Evolutionary conservation across 1,139 yeast genomes (phyloP).

Genomic region (Yamadazyma dendronema): DNA sequence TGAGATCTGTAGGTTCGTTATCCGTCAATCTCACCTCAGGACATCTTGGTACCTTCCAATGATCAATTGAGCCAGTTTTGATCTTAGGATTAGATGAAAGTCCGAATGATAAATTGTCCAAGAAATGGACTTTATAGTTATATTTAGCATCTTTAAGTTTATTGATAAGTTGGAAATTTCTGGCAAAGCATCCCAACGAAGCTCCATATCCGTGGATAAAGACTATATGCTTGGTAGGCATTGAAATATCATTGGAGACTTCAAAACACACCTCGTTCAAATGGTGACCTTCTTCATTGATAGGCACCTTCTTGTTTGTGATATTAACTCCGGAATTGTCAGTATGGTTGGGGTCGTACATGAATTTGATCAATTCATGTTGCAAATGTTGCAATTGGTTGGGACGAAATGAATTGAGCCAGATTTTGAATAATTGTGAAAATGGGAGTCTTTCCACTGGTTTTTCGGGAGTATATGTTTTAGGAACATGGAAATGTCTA

Average conservation of each 20-base stretch:
- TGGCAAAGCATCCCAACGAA: constrained; percentile 78
- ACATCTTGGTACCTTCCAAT: constrained; percentile 24
- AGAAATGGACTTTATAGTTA: constrained; percentile 59
- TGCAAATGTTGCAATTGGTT: constrained; percentile 31
- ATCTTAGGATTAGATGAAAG: constrained; percentile 63
- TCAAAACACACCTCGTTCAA: constrained; percentile 40
- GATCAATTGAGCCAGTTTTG: constrained; percentile 15
- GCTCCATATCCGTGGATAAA: constrained; percentile 93
- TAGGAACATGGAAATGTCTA: constrained; percentile 4
- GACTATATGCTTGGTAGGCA: constrained; percentile 47
- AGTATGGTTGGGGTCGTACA: constrained; percentile 25
- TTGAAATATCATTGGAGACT: constrained; percentile 21
- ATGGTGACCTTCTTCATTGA: constrained; percentile 28
- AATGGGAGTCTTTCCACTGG: constrained; percentile 9
- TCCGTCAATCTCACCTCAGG: constrained; percentile 34
- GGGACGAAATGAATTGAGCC: constrained; percentile 33
- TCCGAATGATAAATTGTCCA: constrained; percentile 88
- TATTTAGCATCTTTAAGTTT: constrained; percentile 38
- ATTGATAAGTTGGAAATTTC: constrained; percentile 59
- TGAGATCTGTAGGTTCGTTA: constrained; percentile 26
- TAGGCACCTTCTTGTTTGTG: constrained; percentile 20
- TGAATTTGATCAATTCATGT: constrained; percentile 33
- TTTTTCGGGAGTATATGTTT: constrained; percentile 4
- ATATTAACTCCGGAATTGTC: constrained; percentile 24
- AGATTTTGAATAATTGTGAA: constrained; percentile 16